A percentile compares a stretch with the other conserved stretches of the same genome.
Conservation (phyloP, 2,329 filamentous ascomycete genomes). For the Ascocoryne sarcoides region DNA sequence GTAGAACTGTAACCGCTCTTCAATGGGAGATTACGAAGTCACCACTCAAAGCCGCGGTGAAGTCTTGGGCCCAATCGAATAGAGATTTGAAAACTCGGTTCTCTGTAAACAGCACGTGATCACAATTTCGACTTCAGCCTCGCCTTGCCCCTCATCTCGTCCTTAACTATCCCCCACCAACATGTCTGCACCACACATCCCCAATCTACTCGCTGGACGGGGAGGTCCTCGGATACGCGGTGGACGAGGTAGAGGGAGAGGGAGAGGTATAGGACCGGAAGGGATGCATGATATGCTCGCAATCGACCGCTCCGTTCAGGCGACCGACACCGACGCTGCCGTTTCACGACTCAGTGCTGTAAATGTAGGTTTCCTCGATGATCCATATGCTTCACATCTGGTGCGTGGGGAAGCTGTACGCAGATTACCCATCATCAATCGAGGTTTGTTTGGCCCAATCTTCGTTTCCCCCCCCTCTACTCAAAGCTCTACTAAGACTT, state of each 20-base stretch:
- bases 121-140: too few species aligned
- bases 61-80: too few species aligned
- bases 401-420: conserved; percentile 48
- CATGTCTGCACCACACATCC: conserved; percentile 71
- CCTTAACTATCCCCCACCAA: not conserved
- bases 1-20: too few species aligned
- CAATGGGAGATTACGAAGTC: too few species aligned
- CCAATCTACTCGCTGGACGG: conserved; percentile 60
- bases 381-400: conserved; percentile 68
- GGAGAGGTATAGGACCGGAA: conserved; percentile 26
- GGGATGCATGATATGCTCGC: conserved; percentile 15
- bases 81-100: too few species aligned
- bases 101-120: too few species aligned
- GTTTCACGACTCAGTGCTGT: conserved; percentile 85
- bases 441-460: conserved; percentile 55
- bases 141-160: not conserved
- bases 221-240: conserved; percentile 34
- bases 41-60: too few species aligned
- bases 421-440: conserved; percentile 84
- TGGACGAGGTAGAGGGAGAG: conserved; percentile 37
- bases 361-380: conserved; percentile 72
- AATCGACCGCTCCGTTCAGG: conserved; percentile 66
- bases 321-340: conserved; percentile 86
- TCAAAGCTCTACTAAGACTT: not conserved
- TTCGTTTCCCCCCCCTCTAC: not conserved